Conservation (phyloP, 176 grass and related monocot species). For the Olyra latifolia region DNA sequence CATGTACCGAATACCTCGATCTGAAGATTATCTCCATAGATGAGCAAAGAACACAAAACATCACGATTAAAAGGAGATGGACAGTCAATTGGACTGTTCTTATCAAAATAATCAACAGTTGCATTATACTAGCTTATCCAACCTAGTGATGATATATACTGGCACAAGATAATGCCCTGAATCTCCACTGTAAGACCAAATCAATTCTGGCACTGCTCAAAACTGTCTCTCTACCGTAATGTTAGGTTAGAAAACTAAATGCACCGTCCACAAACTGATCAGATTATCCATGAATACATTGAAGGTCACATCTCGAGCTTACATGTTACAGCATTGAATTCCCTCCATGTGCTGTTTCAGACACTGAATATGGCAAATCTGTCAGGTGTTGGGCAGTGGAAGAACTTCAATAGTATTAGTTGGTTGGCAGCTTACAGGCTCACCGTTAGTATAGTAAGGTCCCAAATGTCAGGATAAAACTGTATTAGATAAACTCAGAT, state of each 20-base stretch:
- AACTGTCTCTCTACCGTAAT: conserved; percentile 4
- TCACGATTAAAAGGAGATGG: neutral
- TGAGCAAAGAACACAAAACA: conserved; percentile 7
- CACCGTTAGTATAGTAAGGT: conserved; percentile 29
- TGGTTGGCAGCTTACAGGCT: conserved; percentile 37
- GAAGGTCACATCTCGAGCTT: conserved; percentile 37
- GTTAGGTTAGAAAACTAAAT: conserved; percentile 46
- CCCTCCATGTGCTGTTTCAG: conserved; percentile 36
- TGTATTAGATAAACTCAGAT: conserved; percentile 25
- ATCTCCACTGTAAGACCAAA: conserved; percentile 17
- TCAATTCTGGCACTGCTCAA: conserved; percentile 25
- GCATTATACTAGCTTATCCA: conserved; percentile 1
- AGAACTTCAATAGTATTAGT: conserved; percentile 25
- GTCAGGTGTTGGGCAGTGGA: conserved; percentile 40
- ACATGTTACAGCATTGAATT: conserved; percentile 50
- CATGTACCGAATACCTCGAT: neutral
- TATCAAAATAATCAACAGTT: conserved; percentile 7
- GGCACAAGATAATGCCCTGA: conserved; percentile 5
- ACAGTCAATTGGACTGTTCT: conserved; percentile 14
- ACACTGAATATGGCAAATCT: conserved; percentile 28
- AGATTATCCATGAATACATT: conserved; percentile 38
- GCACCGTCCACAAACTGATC: conserved; percentile 13
- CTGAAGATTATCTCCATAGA: neutral
- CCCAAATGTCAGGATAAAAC: conserved; percentile 25
- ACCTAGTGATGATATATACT: conserved; percentile 14